Percentiles rank a stretch among this genome's conserved stretches.
Conservation (phyloP, 768 basidiomycete species). For the Tremella fuciformis region DNA sequence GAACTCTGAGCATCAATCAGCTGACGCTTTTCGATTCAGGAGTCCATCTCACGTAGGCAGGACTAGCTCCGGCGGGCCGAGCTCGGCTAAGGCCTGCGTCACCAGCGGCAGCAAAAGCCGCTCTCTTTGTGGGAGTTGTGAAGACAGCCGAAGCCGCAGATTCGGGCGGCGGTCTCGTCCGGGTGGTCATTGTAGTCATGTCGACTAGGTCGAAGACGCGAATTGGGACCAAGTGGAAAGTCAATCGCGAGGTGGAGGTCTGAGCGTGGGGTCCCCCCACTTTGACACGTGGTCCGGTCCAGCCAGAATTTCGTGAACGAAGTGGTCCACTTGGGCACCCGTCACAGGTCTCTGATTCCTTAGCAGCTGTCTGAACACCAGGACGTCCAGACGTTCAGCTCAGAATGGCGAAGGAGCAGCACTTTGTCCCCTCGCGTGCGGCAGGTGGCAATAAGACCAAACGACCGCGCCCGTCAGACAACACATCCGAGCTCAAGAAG, state of each 20-base stretch:
- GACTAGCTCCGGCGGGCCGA: constrained; percentile 38
- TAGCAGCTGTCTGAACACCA: no score
- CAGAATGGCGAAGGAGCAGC: no score
- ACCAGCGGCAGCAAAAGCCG: constrained; percentile 25
- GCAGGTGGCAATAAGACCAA: not conserved
- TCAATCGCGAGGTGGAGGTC: not conserved
- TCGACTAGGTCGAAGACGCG: no score
- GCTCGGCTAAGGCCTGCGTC: constrained; percentile 43
- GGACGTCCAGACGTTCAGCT: no score
- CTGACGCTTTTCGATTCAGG: no score
- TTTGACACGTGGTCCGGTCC: constrained; percentile 10
- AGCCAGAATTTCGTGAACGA: constrained; percentile 8
- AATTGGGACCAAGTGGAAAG: not conserved
- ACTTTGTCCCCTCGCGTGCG: no score
- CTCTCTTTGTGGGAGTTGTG: constrained; percentile 40
- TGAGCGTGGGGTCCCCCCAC: constrained; percentile 5
- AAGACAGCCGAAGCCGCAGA: constrained; percentile 2
- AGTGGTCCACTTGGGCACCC: not conserved
- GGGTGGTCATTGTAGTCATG: not conserved
- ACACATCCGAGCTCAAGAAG: not conserved
- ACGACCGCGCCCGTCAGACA: constrained; percentile 5
- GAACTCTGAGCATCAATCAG: constrained; percentile 33
- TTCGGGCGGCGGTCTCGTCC: not conserved
- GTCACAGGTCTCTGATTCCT: no score
- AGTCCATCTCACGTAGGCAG: constrained; percentile 40